These are phyloP conservation scores for Mycena capillaripes DNA, from an alignment of 768 basidiomycete genomes.

Conservation along the genomic window DNA sequence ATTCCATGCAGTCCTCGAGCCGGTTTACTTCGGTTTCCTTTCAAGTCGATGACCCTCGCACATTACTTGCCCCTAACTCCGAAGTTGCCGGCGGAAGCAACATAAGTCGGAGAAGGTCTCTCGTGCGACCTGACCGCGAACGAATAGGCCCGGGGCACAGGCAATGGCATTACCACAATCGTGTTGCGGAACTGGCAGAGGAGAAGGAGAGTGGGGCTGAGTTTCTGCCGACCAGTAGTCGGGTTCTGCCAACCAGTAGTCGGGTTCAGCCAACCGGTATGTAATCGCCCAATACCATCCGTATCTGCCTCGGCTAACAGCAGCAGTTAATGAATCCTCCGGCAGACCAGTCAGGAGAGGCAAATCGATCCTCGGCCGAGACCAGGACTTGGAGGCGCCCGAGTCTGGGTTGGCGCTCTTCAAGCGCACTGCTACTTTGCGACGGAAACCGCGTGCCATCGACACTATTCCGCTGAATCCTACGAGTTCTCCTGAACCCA, in stretches of 20 bases:
- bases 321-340: conserved; percentile 29
- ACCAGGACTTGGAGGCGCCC: conserved; percentile 68
- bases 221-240: conserved; percentile 62
- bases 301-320: no score
- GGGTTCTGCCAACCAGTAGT: conserved; percentile 68
- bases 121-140: conserved; percentile 81
- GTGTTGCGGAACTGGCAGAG: conserved; percentile 69
- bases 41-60: not conserved
- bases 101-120: conserved; percentile 52
- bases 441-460: conserved; percentile 62
- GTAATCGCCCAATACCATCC: no score
- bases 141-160: conserved; percentile 73
- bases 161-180: conserved; percentile 81
- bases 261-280: conserved; percentile 3
- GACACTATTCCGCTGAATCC: conserved; percentile 45
- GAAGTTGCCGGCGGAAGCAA: not conserved
- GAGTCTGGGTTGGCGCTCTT: conserved; percentile 81
- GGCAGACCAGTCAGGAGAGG: conserved; percentile 64
- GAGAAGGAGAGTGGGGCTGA: conserved; percentile 63
- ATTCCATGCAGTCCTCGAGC: conserved; percentile 11
- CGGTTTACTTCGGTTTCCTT: conserved; percentile 15
- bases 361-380: conserved; percentile 78
- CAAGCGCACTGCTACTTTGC: conserved; percentile 74
- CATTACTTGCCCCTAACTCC: not conserved
- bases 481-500: conserved; percentile 33